Evolutionary conservation across 129 eudicot genomes (phyloP), one percentile per base, ranked within the genome.

Genomic region (Flaveria robusta): DNA sequence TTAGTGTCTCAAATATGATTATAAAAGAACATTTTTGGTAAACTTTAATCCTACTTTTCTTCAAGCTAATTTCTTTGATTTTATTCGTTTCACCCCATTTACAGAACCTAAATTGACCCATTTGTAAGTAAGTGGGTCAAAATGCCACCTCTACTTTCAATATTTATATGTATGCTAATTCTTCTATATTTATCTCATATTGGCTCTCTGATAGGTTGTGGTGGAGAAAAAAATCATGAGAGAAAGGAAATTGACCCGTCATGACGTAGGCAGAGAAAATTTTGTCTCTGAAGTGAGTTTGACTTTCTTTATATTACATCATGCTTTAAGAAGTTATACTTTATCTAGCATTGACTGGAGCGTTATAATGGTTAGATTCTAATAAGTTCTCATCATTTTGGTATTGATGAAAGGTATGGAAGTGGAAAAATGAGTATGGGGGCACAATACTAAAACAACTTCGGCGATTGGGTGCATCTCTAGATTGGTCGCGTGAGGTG

Each of bases 401-500:
- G 74, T 74, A 24, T 67, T 80, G 65, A 16, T 79, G 20, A 68
- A 58, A 94, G 99, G 99, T 94, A 66, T 94, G 99, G 99, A 89
- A 84, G 56, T 94, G 99, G 99, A 94, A 91, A 75, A 59, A 91
- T 26, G 93, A 89, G 69, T 84, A 88, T 67, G 99, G 99, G 51
- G 99, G 99, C 70, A 87, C 88, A 9, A 94, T 94, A 51, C 68
- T 94, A 70, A 76, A 83, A 74, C 99, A 94, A 88, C 89, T 88
- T 43, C 82, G 99, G 49, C 86, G 96, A 58, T 79, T 94, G 72
- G 99, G 99, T 86, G 96, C 99, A 12, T 88, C 98, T 79, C 83
- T 94, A 16, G 98, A 94, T 71, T 94, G 98, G 98, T 88, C 98
- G 24, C 96, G 98, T 47, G 98, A 94, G 97, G 98, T 94, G 78